Evolutionary conservation across 2,329 filamentous ascomycete species (phyloP).

Genomic region (Trichoderma lentiforme): DNA sequence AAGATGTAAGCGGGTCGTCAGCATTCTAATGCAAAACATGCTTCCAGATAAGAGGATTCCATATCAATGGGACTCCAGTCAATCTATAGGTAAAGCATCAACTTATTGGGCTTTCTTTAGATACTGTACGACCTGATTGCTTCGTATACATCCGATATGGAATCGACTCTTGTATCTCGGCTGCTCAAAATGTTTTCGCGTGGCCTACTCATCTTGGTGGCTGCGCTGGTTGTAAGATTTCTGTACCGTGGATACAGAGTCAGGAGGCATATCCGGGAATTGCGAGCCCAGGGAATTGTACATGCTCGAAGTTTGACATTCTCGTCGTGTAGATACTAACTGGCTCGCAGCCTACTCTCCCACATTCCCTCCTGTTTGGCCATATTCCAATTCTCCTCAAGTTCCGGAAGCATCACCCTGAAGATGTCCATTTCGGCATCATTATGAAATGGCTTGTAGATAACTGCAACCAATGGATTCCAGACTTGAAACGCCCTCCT

Average conservation of each 20-base stretch:
- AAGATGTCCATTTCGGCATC: neutral
- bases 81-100: neutral
- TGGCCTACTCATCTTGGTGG: neutral
- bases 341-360: neutral
- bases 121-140: neutral
- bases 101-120: neutral
- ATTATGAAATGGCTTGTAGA: conserved; percentile 3
- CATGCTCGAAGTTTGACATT: neutral
- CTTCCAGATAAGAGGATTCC: neutral
- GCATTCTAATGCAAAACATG: neutral
- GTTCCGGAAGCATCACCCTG: neutral
- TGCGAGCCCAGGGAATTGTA: neutral
- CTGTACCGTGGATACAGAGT: neutral
- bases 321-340: neutral
- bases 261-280: neutral
- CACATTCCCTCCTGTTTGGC: neutral
- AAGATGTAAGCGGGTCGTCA: neutral
- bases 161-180: neutral
- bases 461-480: neutral
- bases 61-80: neutral
- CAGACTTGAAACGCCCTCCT: neutral
- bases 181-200: neutral
- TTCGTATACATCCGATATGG: neutral
- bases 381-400: neutral
- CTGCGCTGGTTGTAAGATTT: neutral